phyloP scores from a whole-genome alignment of 768 basidiomycete genomes.

The Epithele typhae region DNA sequence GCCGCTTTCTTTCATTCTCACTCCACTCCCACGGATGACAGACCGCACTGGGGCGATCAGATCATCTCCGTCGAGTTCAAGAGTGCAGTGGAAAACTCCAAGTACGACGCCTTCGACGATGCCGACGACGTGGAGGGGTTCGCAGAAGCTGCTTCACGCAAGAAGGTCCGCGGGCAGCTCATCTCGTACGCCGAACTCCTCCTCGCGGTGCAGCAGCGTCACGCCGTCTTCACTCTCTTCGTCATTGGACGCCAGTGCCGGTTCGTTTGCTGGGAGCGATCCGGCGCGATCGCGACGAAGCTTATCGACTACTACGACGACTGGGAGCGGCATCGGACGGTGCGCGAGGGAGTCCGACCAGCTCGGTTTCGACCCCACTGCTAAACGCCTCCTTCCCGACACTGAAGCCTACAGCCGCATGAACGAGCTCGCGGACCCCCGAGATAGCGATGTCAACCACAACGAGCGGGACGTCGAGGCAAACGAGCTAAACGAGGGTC shows the following conservation, averaged over 20 bases:
- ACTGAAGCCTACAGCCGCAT: not conserved
- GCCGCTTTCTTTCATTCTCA: no score
- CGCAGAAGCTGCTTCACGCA: no score
- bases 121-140: no score
- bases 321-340: not conserved
- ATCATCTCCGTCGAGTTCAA: no score
- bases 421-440: not conserved
- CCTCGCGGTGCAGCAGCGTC: conserved; percentile 6
- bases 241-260: conserved; percentile 5
- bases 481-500: not conserved
- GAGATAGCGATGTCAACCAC: no score
- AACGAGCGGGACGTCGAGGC: not conserved
- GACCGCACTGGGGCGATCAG: no score
- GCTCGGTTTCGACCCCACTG: conserved; percentile 5
- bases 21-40: no score
- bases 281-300: conserved; percentile 4
- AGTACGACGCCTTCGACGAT: no score
- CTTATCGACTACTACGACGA: conserved; percentile 6
- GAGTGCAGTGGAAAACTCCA: no score
- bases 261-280: conserved; percentile 8
- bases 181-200: conserved; percentile 3
- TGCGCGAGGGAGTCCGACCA: not conserved
- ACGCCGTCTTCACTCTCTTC: conserved; percentile 5
- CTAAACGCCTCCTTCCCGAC: not conserved
- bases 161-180: not conserved